phyloP scores from a whole-genome alignment of 352 stramenopile species.

The Poterioochromonas sp. region DNA sequence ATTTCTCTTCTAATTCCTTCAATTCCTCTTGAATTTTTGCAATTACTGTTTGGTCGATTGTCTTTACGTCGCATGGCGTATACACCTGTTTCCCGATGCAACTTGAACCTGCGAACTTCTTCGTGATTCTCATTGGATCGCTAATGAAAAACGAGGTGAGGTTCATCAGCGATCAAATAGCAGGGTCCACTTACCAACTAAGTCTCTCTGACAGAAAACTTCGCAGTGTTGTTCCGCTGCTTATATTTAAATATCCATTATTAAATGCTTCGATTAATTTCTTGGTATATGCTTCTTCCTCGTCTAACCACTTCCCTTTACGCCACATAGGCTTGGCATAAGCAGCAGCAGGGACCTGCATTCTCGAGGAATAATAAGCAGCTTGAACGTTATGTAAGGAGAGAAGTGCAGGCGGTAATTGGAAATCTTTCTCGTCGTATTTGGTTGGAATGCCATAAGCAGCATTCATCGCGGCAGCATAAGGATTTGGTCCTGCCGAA shows the following conservation, averaged over 20 bases:
- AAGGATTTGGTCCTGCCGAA: background rate
- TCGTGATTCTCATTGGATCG: conserved; percentile 84
- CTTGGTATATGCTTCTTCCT: conserved; percentile 53
- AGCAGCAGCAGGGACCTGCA: background rate
- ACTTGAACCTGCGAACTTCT: conserved; percentile 73
- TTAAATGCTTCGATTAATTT: conserved; percentile 73
- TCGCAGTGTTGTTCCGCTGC: conserved; percentile 66
- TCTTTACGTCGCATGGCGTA: background rate
- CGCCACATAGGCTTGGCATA: background rate
- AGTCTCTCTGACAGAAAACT: conserved; percentile 73
- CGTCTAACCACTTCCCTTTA: conserved; percentile 42
- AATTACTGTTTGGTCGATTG: background rate
- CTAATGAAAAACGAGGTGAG: conserved; percentile 35
- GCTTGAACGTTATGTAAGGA: too few species aligned
- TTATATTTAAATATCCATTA: conserved; percentile 49
- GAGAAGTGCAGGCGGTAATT: background rate
- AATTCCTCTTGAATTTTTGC: background rate
- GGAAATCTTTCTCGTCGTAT: too few species aligned
- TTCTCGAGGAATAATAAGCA: background rate
- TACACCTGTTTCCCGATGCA: conserved; percentile 56
- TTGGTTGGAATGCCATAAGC: too few species aligned
- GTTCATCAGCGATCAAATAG: background rate
- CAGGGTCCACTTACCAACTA: conserved; percentile 46
- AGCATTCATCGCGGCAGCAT: too few species aligned
- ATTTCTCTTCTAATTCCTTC: conserved; percentile 3